Evolutionary conservation across 768 basidiomycete genomes (phyloP).

Genomic region (Suillus occidentalis): DNA sequence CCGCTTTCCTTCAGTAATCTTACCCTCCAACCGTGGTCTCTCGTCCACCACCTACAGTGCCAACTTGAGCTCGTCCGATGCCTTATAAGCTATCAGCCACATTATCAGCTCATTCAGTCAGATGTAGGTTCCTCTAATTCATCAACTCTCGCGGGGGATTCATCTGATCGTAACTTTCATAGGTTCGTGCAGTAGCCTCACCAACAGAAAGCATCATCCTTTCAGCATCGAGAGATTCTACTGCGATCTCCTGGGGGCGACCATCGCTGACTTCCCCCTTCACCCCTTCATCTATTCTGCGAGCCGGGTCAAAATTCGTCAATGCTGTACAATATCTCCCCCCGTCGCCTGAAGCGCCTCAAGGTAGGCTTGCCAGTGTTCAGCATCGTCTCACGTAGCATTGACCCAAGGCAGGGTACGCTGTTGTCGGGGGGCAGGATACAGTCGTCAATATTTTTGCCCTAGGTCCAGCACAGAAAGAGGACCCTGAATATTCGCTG

Average conservation of each 20-base stretch:
- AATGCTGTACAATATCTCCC: constrained; percentile 81
- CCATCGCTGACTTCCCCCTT: constrained; percentile 49
- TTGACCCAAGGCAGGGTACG: constrained; percentile 57
- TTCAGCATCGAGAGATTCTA: constrained; percentile 90
- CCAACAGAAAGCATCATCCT: constrained; percentile 77
- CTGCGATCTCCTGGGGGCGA: constrained; percentile 84
- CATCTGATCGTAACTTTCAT: constrained; percentile 25
- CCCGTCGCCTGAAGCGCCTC: constrained; percentile 64
- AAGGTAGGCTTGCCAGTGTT: constrained; percentile 49
- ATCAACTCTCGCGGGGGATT: constrained; percentile 3
- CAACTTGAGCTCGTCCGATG: constrained; percentile 39
- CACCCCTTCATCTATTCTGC: constrained; percentile 50
- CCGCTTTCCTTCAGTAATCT: neutral
- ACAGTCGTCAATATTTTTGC: constrained; percentile 83
- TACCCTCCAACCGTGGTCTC: neutral
- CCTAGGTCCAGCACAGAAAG: constrained; percentile 49
- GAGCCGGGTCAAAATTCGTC: constrained; percentile 71
- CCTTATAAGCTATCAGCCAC: constrained; percentile 78
- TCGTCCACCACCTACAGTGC: neutral
- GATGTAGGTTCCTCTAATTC: constrained; percentile 55
- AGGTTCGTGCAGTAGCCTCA: constrained; percentile 84
- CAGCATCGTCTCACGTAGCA: constrained; percentile 5
- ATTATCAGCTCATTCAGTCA: constrained; percentile 63
- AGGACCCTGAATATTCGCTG: constrained; percentile 79
- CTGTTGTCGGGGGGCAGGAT: constrained; percentile 88